Base-by-base conservation (phyloP, 306 rosid genomes). In the Begonia masoniana region DNA sequence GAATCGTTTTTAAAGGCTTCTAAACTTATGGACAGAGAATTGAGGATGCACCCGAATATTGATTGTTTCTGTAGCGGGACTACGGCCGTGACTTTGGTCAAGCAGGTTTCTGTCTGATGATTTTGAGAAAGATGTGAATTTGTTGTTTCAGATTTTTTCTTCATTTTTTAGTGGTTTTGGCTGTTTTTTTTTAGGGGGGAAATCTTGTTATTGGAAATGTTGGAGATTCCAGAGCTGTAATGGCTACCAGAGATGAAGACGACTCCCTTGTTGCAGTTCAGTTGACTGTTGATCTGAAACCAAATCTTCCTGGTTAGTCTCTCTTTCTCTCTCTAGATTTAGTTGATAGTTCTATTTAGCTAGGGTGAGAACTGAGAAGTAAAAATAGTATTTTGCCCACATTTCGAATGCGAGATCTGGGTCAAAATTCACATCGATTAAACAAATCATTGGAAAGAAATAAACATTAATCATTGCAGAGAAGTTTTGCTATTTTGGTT, bases 211-310 rank as follows among this genome's bases (percentile, higher is more conserved):
- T 92, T 43, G 99, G 95, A 70, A 86, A 92, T 60, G 78, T 92
- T 62, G 99, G 99, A 24, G 99, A 92, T 68, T 92, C 99, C 55
- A 80, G 99, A 70, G 99, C 99, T 51, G 89, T 92, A 47, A 64
- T 92, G 55, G 94, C 83, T 67, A 81, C 88, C 16, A 83, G 99
- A 79, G 95, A 74, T 46, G 78, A 57, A 50, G 76, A 79, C 57
- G 58, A 65, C 72, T 76, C 71, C 62, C 87, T 92, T 65, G 65
- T 55, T 57, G 82, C 99, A 10, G 64, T 92, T 42, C 99, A 92
- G 71, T 74, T 92, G 82, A 92, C 99, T 43, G 99, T 92, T 69
- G 99, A 92, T 82, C 86, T 92, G 59, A 92, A 92, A 77, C 99
- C 99, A 57, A 92, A 69, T 74, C 96, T 92, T 70, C 99, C 99